Evolutionary conservation across 1,284 basidiomycete genomes (phyloP).

Genomic region (Xerocomus cyaneibrunnescens): DNA sequence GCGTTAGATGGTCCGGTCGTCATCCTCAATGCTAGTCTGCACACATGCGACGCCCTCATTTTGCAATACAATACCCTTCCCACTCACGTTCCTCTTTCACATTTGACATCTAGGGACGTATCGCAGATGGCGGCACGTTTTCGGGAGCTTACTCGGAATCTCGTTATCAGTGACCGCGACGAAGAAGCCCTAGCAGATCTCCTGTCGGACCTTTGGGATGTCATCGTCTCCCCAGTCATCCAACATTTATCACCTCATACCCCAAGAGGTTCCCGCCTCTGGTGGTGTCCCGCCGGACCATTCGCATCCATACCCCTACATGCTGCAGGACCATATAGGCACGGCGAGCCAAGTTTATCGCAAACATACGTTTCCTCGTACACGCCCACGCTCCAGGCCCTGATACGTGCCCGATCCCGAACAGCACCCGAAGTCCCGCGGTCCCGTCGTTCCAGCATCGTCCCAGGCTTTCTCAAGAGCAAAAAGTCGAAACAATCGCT

Average conservation of each 20-base stretch:
- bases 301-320: slow-evolving; percentile 42
- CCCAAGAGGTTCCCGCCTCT: slow-evolving; percentile 35
- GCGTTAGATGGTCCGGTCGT: slow-evolving; percentile 18
- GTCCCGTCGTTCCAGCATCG: slow-evolving; percentile 12
- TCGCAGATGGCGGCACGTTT: background rate
- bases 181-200: background rate
- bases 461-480: slow-evolving; percentile 20
- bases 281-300: slow-evolving; percentile 45
- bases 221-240: slow-evolving; percentile 35
- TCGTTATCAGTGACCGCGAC: background rate
- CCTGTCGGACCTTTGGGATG: slow-evolving; percentile 21
- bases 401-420: slow-evolving; percentile 24
- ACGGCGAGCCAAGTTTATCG: slow-evolving; percentile 17
- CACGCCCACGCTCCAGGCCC: slow-evolving; percentile 36
- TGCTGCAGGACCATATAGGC: slow-evolving; percentile 34
- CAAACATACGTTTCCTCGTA: slow-evolving; percentile 41
- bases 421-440: background rate
- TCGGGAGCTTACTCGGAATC: background rate
- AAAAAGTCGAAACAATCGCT: slow-evolving; percentile 15
- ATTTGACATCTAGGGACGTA: background rate
- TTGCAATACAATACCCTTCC: background rate
- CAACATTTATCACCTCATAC: slow-evolving; percentile 16
- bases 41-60: background rate
- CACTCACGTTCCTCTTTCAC: background rate
- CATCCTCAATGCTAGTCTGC: slow-evolving; percentile 23